Conservation (phyloP, 352 stramenopile species). For the Pythium guiyangense region DNA sequence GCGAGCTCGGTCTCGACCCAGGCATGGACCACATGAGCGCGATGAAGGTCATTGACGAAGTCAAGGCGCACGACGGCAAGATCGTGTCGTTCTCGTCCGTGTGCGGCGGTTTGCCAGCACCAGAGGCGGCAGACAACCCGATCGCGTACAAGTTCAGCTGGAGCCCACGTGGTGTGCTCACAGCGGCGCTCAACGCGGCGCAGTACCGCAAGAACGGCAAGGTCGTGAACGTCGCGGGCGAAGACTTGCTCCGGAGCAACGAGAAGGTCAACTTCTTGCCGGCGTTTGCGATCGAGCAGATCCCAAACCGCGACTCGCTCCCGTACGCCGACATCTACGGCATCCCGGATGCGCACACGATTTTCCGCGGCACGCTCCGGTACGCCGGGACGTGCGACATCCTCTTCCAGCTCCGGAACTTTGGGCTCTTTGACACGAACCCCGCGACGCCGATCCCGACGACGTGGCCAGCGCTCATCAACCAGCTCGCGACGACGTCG, state of each 20-base stretch:
- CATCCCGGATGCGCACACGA: slow-evolving; percentile 88
- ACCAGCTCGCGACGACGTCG: slow-evolving; percentile 33
- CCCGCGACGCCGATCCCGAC: slow-evolving; percentile 33
- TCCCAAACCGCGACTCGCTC: slow-evolving; percentile 94
- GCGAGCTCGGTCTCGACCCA: slow-evolving; percentile 94
- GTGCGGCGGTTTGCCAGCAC: slow-evolving; percentile 92
- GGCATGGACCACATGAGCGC: slow-evolving; percentile 97
- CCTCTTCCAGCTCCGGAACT: slow-evolving; percentile 86
- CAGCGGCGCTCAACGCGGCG: slow-evolving; percentile 88
- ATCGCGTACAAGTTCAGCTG: slow-evolving; percentile 98
- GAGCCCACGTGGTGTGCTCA: slow-evolving; percentile 94
- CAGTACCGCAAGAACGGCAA: slow-evolving; percentile 85
- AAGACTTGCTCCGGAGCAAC: slow-evolving; percentile 85
- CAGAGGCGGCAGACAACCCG: slow-evolving; percentile 93
- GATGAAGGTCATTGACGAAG: slow-evolving; percentile 96
- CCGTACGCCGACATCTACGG: slow-evolving; percentile 93
- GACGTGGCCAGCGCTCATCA: slow-evolving; percentile 86
- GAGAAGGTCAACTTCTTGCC: slow-evolving; percentile 85
- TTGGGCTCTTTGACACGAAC: slow-evolving; percentile 88
- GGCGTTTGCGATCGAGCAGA: slow-evolving; percentile 91
- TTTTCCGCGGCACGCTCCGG: slow-evolving; percentile 93
- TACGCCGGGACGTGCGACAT: slow-evolving; percentile 92
- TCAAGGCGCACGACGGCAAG: slow-evolving; percentile 86
- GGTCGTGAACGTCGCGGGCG: slow-evolving; percentile 79
- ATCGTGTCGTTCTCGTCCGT: slow-evolving; percentile 93